These are phyloP conservation scores for Boletus sp. DNA, from an alignment of 768 basidiomycete genomes.

Conservation along the genomic window DNA sequence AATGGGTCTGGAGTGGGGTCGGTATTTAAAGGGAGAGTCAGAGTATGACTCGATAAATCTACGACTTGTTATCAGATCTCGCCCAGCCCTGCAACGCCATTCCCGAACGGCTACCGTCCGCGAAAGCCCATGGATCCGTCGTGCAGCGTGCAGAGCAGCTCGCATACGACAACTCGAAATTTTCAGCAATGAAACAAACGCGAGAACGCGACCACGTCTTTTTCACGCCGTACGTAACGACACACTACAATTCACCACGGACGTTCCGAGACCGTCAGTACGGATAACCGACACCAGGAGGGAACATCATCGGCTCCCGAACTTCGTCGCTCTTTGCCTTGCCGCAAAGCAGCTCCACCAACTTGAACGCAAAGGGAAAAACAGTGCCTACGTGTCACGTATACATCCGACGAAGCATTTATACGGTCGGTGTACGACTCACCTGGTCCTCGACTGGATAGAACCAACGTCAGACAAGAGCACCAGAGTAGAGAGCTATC, in stretches of 20 bases:
- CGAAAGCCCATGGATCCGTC: constrained; percentile 13
- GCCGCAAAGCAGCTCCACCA: constrained; percentile 72
- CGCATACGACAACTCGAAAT: constrained; percentile 21
- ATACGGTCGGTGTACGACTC: constrained; percentile 9
- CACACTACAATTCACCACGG: too few relatives aligned
- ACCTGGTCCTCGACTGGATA: constrained; percentile 71
- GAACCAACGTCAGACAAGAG: not conserved
- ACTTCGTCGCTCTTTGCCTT: constrained; percentile 59
- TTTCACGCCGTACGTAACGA: constrained; percentile 18
- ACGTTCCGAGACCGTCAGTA: constrained; percentile 15
- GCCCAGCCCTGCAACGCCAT: not conserved
- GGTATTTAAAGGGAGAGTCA: constrained; percentile 16
- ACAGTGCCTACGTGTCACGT: constrained; percentile 51
- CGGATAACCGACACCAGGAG: constrained; percentile 46
- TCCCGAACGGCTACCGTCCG: not conserved
- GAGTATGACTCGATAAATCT: constrained; percentile 26
- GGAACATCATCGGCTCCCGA: constrained; percentile 70
- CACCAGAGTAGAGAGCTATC: not conserved
- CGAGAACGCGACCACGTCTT: not conserved
- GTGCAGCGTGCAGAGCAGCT: constrained; percentile 23
- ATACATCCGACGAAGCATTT: not conserved
- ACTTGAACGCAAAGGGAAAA: constrained; percentile 75
- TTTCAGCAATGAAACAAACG: constrained; percentile 12
- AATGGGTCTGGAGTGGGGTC: not conserved
- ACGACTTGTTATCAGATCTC: constrained; percentile 21